Evolutionary conservation across 768 basidiomycete genomes (phyloP), one percentile per base, ranked within the genome.

Genomic region (Suillus americanus): DNA sequence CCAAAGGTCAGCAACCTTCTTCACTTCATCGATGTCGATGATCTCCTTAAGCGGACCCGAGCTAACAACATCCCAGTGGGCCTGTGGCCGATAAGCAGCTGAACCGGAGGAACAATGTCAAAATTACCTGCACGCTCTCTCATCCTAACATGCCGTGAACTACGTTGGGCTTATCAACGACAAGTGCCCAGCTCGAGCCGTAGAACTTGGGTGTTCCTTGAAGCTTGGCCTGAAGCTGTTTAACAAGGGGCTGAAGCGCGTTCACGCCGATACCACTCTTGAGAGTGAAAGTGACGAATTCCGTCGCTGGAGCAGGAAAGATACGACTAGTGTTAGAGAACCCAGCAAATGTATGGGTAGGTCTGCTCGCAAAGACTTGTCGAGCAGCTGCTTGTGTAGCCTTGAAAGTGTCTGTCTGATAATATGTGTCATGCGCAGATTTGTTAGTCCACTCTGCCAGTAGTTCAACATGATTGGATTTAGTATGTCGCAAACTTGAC

Each of bases 121-220:
- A 12, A 66, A 71, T 60, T 38, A 76, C 79, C 60, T 76, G 41
- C 6, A 78, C 75, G 20, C 65, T 79, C 57, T 77, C 72, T 79
- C 79, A 80, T 13, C 79, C 79, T 40, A 80, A 66, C 33, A 79
- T 68, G 20, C 76, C 76, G 50, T 75, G 41, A 53, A 72, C 72
- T 2, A 67, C 65, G 10, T 64, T 60, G 23, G 69, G n/a, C 51
- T 68, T 67, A 53, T 62, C 69, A 23, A 68, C 50, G 57, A 75
- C 33, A 25, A n/a, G 63, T 0, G 65, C 73, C 73, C 75, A 76
- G 61, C 75, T 75, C 28, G 72, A 72, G 2, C 76, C 75, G 3
- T 76, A 64, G 56, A 76, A 75, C 18, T 28, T 63, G 18, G 64
- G 62, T 10, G 73, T 67, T 8, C 73, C 69, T 23, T 0, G 38